phyloP scores from a whole-genome alignment of 23 red algal species.

The Cyanidium caldarium region DNA sequence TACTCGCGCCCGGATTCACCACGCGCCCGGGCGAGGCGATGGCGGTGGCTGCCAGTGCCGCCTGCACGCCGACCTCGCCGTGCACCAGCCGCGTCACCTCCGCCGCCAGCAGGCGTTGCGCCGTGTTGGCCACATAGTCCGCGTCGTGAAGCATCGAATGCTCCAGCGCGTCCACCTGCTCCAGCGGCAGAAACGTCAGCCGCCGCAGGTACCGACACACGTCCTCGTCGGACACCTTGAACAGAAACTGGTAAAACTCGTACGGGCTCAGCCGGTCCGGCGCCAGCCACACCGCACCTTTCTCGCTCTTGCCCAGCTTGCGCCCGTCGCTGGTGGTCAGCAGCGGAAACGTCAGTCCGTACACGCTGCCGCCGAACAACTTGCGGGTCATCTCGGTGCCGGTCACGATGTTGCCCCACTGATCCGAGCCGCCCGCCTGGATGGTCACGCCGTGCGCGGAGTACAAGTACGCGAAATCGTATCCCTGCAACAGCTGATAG shows the following conservation, averaged over 20 bases:
- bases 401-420: conserved; percentile 96
- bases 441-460: conserved; percentile 15
- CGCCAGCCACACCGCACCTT: conserved; percentile 78
- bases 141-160: conserved; percentile 4
- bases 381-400: conserved; percentile 75
- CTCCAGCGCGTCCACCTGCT: conserved; percentile 53
- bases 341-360: conserved; percentile 78
- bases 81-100: conserved; percentile 84
- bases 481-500: conserved; percentile 93
- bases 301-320: conserved; percentile 89
- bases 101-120: conserved; percentile 53
- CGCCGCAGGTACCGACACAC: conserved; percentile 50
- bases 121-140: conserved; percentile 45
- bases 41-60: conserved; percentile 53
- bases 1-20: neutral
- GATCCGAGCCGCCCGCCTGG: conserved; percentile 78
- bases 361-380: conserved; percentile 29
- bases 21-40: conserved; percentile 38
- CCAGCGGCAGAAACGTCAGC: conserved; percentile 66
- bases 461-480: conserved; percentile 74
- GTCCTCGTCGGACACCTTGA: conserved; percentile 44
- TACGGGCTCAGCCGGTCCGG: conserved; percentile 64
- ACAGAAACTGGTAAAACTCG: conserved; percentile 87
- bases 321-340: conserved; percentile 71
- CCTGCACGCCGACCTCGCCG: conserved; percentile 49